Conservation (phyloP, 2,329 filamentous ascomycete species). For the Incumbomyces delicatus region DNA sequence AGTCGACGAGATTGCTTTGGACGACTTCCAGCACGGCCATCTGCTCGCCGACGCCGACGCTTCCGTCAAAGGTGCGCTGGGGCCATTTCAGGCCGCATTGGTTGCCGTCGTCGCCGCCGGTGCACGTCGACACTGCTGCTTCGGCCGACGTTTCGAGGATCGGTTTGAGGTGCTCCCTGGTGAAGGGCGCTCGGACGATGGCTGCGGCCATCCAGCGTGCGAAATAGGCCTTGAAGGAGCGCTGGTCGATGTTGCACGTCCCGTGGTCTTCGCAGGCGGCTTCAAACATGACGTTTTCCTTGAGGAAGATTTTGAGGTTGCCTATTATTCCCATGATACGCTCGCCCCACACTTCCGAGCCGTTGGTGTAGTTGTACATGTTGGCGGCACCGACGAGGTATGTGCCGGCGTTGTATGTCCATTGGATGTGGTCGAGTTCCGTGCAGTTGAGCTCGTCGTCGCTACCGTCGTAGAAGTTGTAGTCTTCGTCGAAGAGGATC, state of each 20-base stretch:
- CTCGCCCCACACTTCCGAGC: slow-evolving; percentile 42
- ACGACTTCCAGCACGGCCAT: slow-evolving; percentile 46
- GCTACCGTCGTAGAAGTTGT: slow-evolving; percentile 47
- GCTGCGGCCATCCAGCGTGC: slow-evolving; percentile 50
- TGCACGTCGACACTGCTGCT: slow-evolving; percentile 46
- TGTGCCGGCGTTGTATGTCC: slow-evolving; percentile 49
- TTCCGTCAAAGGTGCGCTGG: slow-evolving; percentile 26
- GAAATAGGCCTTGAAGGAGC: slow-evolving; percentile 57
- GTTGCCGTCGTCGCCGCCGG: slow-evolving; percentile 36
- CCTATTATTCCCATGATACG: slow-evolving; percentile 45
- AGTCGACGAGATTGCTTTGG: slow-evolving; percentile 43
- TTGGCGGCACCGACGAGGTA: slow-evolving; percentile 46
- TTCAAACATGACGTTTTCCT: slow-evolving; percentile 48
- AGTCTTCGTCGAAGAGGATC: slow-evolving; percentile 41
- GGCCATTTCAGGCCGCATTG: slow-evolving; percentile 35
- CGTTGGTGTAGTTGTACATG: slow-evolving; percentile 45
- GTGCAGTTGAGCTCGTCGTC: slow-evolving; percentile 44
- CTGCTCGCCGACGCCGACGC: slow-evolving; percentile 31
- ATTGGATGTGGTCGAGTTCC: slow-evolving; percentile 42
- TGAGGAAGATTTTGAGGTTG: slow-evolving; percentile 43
- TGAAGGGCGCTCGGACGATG: slow-evolving; percentile 49
- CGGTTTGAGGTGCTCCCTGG: slow-evolving; percentile 40
- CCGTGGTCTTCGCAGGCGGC: slow-evolving; percentile 46
- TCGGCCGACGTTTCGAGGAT: slow-evolving; percentile 44
- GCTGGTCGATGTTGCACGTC: slow-evolving; percentile 54